Percentiles rank a stretch among this genome's conserved stretches.
These are phyloP conservation scores for Lyophyllum atratum DNA, from an alignment of 768 basidiomycete genomes.

Conservation along the genomic window DNA sequence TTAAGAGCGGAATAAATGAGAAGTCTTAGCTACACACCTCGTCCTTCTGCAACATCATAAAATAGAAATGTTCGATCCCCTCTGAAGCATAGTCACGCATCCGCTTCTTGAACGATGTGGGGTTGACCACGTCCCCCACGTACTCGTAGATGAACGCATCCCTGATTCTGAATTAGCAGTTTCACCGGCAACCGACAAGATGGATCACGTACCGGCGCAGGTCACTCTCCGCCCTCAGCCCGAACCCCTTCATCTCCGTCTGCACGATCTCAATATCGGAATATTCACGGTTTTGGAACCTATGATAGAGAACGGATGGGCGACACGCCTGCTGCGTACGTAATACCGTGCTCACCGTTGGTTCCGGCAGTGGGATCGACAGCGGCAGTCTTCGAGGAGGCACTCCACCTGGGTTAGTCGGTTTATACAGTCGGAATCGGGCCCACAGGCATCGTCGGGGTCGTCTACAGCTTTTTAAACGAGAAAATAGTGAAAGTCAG, in stretches of 20 bases:
- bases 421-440: slow-evolving; percentile 93
- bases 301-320: slow-evolving; percentile 30
- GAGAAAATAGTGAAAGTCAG: slow-evolving; percentile 4
- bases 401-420: slow-evolving; percentile 97
- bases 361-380: slow-evolving; percentile 81
- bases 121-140: slow-evolving; percentile 93
- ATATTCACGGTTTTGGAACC: slow-evolving; percentile 87
- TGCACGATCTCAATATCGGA: slow-evolving; percentile 86
- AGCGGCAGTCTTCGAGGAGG: slow-evolving; percentile 85
- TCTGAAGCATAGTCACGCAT: slow-evolving; percentile 94
- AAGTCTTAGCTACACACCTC: slow-evolving; percentile 58
- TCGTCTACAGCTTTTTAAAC: slow-evolving; percentile 54
- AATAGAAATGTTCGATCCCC: slow-evolving; percentile 96
- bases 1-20: not conserved
- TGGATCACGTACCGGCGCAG: slow-evolving; percentile 56
- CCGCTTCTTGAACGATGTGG: slow-evolving; percentile 83
- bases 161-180: slow-evolving; percentile 40
- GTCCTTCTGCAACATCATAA: slow-evolving; percentile 99
- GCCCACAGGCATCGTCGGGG: slow-evolving; percentile 75
- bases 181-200: not conserved
- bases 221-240: slow-evolving; percentile 75
- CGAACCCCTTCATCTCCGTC: slow-evolving; percentile 96
- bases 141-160: slow-evolving; percentile 97
- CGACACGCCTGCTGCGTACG: slow-evolving; percentile 8
- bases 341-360: slow-evolving; percentile 67